phyloP scores from a whole-genome alignment of 176 grass and related monocot species.

The Hordeum marinum region DNA sequence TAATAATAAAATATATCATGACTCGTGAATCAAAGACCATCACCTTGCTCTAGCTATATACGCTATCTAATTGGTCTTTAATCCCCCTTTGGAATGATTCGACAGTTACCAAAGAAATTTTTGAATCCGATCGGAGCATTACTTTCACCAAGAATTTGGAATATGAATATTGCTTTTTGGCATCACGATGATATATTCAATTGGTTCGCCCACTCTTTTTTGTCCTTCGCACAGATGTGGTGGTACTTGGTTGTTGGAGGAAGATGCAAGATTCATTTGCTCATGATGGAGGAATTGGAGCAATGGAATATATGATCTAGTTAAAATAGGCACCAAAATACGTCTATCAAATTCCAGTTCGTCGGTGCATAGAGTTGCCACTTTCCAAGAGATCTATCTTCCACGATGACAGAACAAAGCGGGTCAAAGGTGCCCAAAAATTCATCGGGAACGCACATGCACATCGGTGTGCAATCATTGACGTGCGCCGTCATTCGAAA shows the following conservation, averaged over 20 bases:
- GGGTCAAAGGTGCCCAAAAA: background rate
- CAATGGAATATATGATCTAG: conserved; percentile 13
- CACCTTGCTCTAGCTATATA: background rate
- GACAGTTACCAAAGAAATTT: background rate
- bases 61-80: background rate
- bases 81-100: background rate
- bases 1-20: background rate
- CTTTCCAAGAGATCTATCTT: background rate
- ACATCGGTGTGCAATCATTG: too few relatives aligned
- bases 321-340: background rate
- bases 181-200: background rate
- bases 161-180: background rate
- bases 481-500: too few relatives aligned
- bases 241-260: background rate
- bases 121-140: background rate
- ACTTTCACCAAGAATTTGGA: background rate
- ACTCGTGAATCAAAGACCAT: background rate
- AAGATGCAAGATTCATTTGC: background rate
- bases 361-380: background rate
- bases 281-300: background rate
- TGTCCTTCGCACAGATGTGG: background rate
- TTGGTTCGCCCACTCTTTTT: background rate
- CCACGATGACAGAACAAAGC: background rate
- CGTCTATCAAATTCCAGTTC: too few relatives aligned
- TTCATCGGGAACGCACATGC: too few relatives aligned